Evolutionary conservation across 257 asterid genomes (phyloP).

Genomic region (Solanum corneliomulleri): DNA sequence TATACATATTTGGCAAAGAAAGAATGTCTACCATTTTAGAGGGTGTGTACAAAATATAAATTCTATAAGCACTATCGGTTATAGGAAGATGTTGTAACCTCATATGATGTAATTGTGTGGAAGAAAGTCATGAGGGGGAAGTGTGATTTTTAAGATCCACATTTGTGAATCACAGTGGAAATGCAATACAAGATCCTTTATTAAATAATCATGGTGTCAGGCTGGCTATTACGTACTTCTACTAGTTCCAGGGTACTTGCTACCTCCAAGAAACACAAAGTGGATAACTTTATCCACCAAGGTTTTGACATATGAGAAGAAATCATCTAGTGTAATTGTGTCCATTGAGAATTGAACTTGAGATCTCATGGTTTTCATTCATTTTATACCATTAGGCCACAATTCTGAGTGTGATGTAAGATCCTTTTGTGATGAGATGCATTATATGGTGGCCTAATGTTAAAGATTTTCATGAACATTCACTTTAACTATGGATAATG

Average conservation of each 20-base stretch:
- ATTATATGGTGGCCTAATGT: not conserved
- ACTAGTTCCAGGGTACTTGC: not conserved
- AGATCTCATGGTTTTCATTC: not conserved
- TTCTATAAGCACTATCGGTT: no score
- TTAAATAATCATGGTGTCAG: not conserved
- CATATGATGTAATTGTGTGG: no score
- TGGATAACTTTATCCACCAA: not conserved
- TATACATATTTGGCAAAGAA: no score
- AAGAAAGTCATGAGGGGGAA: not conserved
- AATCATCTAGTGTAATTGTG: not conserved
- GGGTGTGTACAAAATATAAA: no score
- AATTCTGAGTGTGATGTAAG: not conserved
- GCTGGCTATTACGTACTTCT: not conserved
- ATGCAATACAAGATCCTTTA: not conserved
- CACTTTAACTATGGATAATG: not conserved
- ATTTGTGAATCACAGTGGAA: not conserved
- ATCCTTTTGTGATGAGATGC: not conserved
- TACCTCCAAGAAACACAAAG: not conserved
- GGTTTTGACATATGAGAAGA: not conserved
- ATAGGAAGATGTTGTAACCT: no score
- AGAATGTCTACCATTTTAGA: no score
- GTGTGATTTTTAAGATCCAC: not conserved
- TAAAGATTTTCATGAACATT: not conserved
- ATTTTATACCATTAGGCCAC: not conserved
- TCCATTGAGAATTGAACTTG: not conserved